Base-by-base conservation (phyloP, 1,139 yeast genomes). In the Yamadazyma taylorii region DNA sequence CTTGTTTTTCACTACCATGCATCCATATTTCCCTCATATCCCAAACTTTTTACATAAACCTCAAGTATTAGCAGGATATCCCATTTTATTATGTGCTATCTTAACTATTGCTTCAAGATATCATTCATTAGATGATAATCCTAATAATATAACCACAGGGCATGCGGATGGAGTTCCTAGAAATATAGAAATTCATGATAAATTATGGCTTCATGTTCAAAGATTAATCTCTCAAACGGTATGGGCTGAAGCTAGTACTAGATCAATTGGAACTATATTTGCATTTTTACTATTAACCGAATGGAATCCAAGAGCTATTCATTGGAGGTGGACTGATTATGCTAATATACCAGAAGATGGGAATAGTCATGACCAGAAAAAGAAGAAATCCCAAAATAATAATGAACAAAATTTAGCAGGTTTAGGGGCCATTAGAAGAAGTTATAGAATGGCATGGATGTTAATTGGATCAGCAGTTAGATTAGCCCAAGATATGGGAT, bases 261-360 rank as follows among this genome's bases (percentile, higher is more conserved):
- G 96, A 45, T 83, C 94, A 0, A 78, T 88, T 5, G 96, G 96
- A 1, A 88, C 96, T 0, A 82, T 88, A 5, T 74, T 85, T 50
- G 90, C 96, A 1, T 87, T 89, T 54, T 63, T 89, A 33, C 63
- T 90, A n/a, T 83, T 89, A 49, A 86, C 96, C 0, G 96, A 89
- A 57, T 89, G 97, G 97, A 88, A 88, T 51, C 96, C 96, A 2
- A 67, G 96, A 38, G 96, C 96, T 5, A 88, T 89, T 43, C 96
- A 89, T 58, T 85, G 89, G 81, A 66, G 89, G 45, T 83, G 90
- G 85, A 69, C 81, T 0, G 97, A 89, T 59, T 88, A 87, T 61
- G 96, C 96, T 3, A 87, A 86, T 50, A 61, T 65, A 32, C 76
- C 76, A 2, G 75, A 66, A 16, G 73, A 69, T 36, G 46, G 40